Percentiles rank a stretch among this genome's conserved stretches.
Evolutionary conservation across 192 early-diverging fungal species (phyloP).

Genomic region (Backusella tarrabulga): DNA sequence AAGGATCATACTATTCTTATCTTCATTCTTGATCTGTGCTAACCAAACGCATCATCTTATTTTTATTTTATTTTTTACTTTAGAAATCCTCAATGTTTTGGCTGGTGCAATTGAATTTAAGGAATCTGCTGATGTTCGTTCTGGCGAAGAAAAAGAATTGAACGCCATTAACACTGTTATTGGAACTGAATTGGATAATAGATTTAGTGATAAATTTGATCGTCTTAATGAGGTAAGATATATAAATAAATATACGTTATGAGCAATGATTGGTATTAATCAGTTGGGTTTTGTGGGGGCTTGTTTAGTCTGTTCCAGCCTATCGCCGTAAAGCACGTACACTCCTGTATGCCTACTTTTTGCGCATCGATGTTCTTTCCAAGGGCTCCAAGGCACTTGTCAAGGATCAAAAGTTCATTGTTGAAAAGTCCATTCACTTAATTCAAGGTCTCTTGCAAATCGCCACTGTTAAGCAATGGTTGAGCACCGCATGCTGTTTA

Average conservation of each 20-base stretch:
- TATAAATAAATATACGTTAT: neutral
- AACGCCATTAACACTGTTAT: conserved; percentile 43
- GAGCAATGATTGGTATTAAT: neutral
- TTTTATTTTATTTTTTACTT: neutral
- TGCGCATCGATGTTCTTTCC: conserved; percentile 65
- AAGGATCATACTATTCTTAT: neutral
- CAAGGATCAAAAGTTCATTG: conserved; percentile 66
- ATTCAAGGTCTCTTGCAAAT: conserved; percentile 89
- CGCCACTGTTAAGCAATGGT: conserved; percentile 83
- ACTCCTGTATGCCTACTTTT: conserved; percentile 82
- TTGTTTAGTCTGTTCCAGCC: conserved; percentile 23
- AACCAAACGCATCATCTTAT: neutral
- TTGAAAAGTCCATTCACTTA: conserved; percentile 71
- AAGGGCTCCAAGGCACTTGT: conserved; percentile 33
- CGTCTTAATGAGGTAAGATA: conserved; percentile 13
- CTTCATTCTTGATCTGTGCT: neutral
- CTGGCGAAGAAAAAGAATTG: conserved; percentile 46
- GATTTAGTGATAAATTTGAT: conserved; percentile 60
- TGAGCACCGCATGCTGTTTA: conserved; percentile 59
- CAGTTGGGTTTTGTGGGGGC: neutral
- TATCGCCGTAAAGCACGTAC: conserved; percentile 68
- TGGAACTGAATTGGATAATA: conserved; percentile 52
- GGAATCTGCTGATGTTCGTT: conserved; percentile 41
- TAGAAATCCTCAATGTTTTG: conserved; percentile 75
- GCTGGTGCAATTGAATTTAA: conserved; percentile 75